phyloP scores from a whole-genome alignment of 495 filamentous ascomycete species.

The Talaromyces thailandensis region DNA sequence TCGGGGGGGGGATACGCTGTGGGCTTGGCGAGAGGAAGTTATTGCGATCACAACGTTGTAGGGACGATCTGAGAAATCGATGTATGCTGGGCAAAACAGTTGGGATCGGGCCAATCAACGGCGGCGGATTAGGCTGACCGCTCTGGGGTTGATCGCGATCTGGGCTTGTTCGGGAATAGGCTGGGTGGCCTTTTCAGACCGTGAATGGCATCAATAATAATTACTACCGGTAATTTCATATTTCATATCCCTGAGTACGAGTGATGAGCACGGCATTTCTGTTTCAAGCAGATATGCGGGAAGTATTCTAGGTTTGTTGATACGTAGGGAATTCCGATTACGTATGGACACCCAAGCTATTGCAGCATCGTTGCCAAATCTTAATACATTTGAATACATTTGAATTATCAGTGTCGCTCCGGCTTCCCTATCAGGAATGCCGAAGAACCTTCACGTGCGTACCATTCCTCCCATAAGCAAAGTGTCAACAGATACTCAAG shows the following conservation, averaged over 20 bases:
- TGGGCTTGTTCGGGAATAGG: not conserved
- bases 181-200: not conserved
- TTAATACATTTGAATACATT: not conserved
- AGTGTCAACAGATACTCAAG: not conserved
- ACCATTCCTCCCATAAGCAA: not conserved
- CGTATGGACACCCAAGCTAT: not conserved
- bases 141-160: not conserved
- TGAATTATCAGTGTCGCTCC: not conserved
- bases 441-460: not conserved
- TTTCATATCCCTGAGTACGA: not conserved
- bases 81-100: not conserved
- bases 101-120: constrained; percentile 4
- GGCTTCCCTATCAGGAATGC: not conserved
- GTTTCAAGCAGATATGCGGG: not conserved
- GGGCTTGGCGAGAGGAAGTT: not conserved
- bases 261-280: not conserved
- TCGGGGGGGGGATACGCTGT: not conserved
- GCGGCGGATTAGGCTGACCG: not conserved
- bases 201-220: not conserved
- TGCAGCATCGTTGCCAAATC: not conserved
- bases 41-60: constrained; percentile 6
- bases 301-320: not conserved
- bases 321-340: not conserved
- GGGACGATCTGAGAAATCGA: constrained; percentile 5
- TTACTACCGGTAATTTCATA: too few species aligned